A percentile compares a stretch with the other conserved stretches of the same genome.
phyloP scores from a whole-genome alignment of 2,329 filamentous ascomycete species.

The Emericellopsis atlantica region DNA sequence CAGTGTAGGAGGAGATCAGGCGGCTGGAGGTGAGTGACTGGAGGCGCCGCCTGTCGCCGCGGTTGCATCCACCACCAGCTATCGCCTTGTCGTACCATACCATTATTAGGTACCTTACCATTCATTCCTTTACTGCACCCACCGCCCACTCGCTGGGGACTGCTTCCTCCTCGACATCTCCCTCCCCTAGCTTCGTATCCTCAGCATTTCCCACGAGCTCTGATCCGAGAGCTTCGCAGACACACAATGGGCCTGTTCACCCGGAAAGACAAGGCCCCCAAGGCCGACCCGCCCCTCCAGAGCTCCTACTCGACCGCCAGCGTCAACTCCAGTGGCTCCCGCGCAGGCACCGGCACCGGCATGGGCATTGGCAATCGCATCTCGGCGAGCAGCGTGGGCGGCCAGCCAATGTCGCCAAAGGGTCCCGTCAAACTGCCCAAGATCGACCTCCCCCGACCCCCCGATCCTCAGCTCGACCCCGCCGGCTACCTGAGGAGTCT shows the following conservation, averaged over 20 bases:
- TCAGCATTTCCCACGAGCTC: too few relatives aligned
- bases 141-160: too few relatives aligned
- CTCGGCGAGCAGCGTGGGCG: constrained; percentile 29
- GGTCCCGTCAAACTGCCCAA: constrained; percentile 50
- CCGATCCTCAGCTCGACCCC: constrained; percentile 79
- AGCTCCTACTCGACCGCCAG: constrained; percentile 35
- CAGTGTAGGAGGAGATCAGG: too few relatives aligned
- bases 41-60: too few relatives aligned
- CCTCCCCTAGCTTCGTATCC: too few relatives aligned
- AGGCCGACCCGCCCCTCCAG: constrained; percentile 26
- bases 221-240: not conserved
- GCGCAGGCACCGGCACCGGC: constrained; percentile 6
- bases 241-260: constrained; percentile 43
- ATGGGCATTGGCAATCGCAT: constrained; percentile 27
- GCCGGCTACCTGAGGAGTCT: constrained; percentile 85
- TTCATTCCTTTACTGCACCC: too few relatives aligned
- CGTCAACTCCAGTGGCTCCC: constrained; percentile 37
- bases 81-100: too few relatives aligned
- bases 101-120: too few relatives aligned
- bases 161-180: too few relatives aligned
- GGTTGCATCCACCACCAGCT: too few relatives aligned
- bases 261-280: constrained; percentile 36
- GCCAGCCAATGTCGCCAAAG: constrained; percentile 37
- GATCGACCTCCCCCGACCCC: constrained; percentile 69
- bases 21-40: too few relatives aligned